Conservation (phyloP, 352 stramenopile species). For the Peronosclerospora sorghi region DNA sequence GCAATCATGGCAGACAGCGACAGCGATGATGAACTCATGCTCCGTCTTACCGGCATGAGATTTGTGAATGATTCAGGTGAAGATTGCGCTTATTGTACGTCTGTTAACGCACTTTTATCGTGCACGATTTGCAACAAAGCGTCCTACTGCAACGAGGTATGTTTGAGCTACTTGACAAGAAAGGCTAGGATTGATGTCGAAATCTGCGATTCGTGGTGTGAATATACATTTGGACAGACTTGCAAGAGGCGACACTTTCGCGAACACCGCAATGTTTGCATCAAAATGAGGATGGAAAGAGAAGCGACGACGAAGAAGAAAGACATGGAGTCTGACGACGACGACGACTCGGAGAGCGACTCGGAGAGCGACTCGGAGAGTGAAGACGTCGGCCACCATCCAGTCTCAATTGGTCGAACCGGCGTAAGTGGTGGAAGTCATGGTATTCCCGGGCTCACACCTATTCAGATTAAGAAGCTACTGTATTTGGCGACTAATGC, state of each 20-base stretch:
- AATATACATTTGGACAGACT: slow-evolving; percentile 19
- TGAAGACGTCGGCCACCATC: slow-evolving; percentile 29
- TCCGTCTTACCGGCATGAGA: slow-evolving; percentile 28
- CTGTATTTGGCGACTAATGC: slow-evolving; percentile 50
- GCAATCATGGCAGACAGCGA: slow-evolving; percentile 55
- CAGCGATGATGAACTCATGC: slow-evolving; percentile 85
- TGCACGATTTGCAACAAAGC: slow-evolving; percentile 62
- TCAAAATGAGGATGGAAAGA: slow-evolving; percentile 51
- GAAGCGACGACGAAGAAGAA: slow-evolving; percentile 45
- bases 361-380: slow-evolving; percentile 67
- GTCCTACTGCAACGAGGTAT: slow-evolving; percentile 66
- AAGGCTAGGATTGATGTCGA: not conserved
- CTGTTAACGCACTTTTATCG: slow-evolving; percentile 34
- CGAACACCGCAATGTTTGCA: slow-evolving; percentile 60
- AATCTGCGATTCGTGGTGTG: not conserved
- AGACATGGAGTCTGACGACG: slow-evolving; percentile 33
- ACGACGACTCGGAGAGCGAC: slow-evolving; percentile 18
- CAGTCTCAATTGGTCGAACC: slow-evolving; percentile 5
- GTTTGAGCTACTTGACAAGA: not conserved
- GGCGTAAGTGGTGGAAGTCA: not conserved
- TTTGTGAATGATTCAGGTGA: slow-evolving; percentile 24
- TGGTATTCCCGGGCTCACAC: slow-evolving; percentile 36
- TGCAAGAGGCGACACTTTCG: slow-evolving; percentile 66
- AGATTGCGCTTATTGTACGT: slow-evolving; percentile 66
- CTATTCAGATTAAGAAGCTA: slow-evolving; percentile 55